A percentile compares a stretch with the other conserved stretches of the same genome.
Conservation (phyloP, 495 filamentous ascomycete species). For the Pyrenopolyporus hunteri region DNA sequence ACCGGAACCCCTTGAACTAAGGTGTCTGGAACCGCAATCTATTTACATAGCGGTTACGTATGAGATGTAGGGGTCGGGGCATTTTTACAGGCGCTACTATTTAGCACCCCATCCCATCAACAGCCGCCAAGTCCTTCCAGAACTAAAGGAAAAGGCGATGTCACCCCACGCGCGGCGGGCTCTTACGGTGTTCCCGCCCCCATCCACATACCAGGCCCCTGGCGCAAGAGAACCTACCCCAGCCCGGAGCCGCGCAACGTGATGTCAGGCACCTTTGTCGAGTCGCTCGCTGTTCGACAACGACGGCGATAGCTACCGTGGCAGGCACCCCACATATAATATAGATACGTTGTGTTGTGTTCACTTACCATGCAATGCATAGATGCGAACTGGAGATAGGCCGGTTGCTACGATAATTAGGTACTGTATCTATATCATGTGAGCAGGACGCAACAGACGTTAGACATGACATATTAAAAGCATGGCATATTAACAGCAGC, state of each 20-base stretch:
- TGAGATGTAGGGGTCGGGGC: neutral
- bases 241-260: slow-evolving; percentile 39
- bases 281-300: neutral
- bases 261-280: slow-evolving; percentile 18
- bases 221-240: slow-evolving; percentile 25
- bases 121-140: slow-evolving; percentile 35
- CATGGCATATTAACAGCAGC: too few species aligned
- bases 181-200: too few species aligned
- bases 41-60: neutral
- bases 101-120: neutral
- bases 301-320: neutral
- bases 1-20: neutral
- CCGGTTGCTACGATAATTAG: too few species aligned
- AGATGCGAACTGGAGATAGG: too few species aligned
- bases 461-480: too few species aligned
- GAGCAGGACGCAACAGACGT: too few species aligned
- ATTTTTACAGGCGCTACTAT: neutral
- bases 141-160: slow-evolving; percentile 20
- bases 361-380: too few species aligned
- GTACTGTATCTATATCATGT: too few species aligned
- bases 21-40: slow-evolving; percentile 13
- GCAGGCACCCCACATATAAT: neutral
- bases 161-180: slow-evolving; percentile 22
- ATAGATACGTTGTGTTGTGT: too few species aligned
- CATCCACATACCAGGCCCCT: slow-evolving; percentile 6